Percentiles rank a stretch among this genome's conserved stretches.
These are phyloP conservation scores for Furcasterigmium sp. DNA, from an alignment of 2,329 filamentous ascomycete genomes.

Conservation along the genomic window DNA sequence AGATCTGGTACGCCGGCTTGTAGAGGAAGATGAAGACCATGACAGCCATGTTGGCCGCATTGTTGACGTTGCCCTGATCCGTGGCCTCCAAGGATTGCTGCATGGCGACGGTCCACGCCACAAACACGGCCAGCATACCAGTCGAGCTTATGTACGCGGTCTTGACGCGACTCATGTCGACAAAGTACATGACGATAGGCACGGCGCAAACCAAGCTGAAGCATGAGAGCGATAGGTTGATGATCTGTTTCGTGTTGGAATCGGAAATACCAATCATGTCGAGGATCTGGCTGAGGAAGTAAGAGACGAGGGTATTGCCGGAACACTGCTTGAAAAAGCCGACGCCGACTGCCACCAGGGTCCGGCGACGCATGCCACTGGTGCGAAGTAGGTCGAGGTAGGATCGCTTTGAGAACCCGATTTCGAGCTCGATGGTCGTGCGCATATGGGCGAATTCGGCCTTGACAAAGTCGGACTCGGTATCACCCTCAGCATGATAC, in stretches of 20 bases:
- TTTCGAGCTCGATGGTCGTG: slow-evolving; percentile 47
- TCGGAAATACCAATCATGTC: slow-evolving; percentile 37
- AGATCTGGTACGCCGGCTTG: slow-evolving; percentile 50
- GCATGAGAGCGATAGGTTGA: slow-evolving; percentile 41
- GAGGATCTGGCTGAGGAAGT: slow-evolving; percentile 41
- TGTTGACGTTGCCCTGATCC: slow-evolving; percentile 17
- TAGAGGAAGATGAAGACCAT: slow-evolving; percentile 53
- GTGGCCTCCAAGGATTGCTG: slow-evolving; percentile 26
- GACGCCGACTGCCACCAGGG: slow-evolving; percentile 41
- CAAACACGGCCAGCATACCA: slow-evolving; percentile 43
- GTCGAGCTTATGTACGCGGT: neutral
- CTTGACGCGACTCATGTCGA: slow-evolving; percentile 29
- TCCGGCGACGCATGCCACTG: slow-evolving; percentile 41
- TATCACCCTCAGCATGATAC: slow-evolving; percentile 48
- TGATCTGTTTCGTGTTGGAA: slow-evolving; percentile 30
- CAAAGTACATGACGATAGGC: slow-evolving; percentile 33
- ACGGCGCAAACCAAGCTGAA: slow-evolving; percentile 38
- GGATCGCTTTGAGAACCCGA: slow-evolving; percentile 43
- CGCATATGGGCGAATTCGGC: slow-evolving; percentile 57
- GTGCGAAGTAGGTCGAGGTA: slow-evolving; percentile 48
- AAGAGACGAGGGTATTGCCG: slow-evolving; percentile 42
- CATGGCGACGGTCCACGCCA: slow-evolving; percentile 43
- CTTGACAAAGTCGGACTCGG: slow-evolving; percentile 43
- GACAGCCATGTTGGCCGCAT: slow-evolving; percentile 26
- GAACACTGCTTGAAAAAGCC: slow-evolving; percentile 50